Evolutionary conservation across 805 yeast species (phyloP).

Genomic region (Groenewaldozyma tartarivorans): DNA sequence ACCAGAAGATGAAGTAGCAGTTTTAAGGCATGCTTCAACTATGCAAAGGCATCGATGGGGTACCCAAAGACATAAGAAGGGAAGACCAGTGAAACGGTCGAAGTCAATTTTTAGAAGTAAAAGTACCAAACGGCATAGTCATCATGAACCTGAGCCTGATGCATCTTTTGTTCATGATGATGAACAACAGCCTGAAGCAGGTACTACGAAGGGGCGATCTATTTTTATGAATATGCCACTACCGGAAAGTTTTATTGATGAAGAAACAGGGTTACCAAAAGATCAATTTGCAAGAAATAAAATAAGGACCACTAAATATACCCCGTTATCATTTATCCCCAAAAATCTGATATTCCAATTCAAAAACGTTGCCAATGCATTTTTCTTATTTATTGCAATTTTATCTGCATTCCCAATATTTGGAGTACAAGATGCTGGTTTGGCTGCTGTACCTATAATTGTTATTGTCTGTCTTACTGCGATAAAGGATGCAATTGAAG

Average conservation of each 20-base stretch:
- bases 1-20: slow-evolving; percentile 9
- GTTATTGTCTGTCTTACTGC: slow-evolving; percentile 71
- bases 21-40: slow-evolving; percentile 34
- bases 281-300: slow-evolving; percentile 75
- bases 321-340: slow-evolving; percentile 83
- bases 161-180: slow-evolving; percentile 3
- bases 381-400: slow-evolving; percentile 72
- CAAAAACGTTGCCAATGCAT: slow-evolving; percentile 81
- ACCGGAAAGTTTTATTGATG: slow-evolving; percentile 36
- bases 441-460: slow-evolving; percentile 74
- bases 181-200: slow-evolving; percentile 3
- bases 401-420: slow-evolving; percentile 67
- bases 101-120: slow-evolving; percentile 16
- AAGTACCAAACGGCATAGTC: neutral
- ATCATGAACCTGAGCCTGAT: neutral
- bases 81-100: slow-evolving; percentile 40
- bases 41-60: slow-evolving; percentile 87
- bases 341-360: slow-evolving; percentile 77
- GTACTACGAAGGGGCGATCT: slow-evolving; percentile 23
- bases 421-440: slow-evolving; percentile 64
- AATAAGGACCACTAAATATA: slow-evolving; percentile 92
- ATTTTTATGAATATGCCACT: slow-evolving; percentile 43
- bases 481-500: slow-evolving; percentile 71
- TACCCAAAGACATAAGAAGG: slow-evolving; percentile 68
- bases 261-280: slow-evolving; percentile 52